Conservation (phyloP, 306 rosid genomes). For the Quercus alba region DNA sequence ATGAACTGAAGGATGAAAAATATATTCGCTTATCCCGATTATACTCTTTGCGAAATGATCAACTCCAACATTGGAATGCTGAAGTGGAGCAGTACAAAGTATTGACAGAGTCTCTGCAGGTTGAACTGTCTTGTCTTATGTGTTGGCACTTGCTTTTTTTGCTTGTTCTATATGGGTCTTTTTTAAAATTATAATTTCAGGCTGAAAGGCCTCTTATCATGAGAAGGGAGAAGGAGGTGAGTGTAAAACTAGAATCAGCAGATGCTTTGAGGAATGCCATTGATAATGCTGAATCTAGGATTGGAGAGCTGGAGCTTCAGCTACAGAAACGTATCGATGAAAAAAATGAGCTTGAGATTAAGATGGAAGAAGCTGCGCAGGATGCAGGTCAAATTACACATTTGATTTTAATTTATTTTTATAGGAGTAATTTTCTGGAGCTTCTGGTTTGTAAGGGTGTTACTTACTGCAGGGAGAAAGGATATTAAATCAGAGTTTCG, state of each 20-base stretch:
- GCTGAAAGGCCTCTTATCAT: conserved; percentile 62
- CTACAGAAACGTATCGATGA: conserved; percentile 65
- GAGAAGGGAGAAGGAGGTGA: conserved; percentile 82
- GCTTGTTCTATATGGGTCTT: conserved; percentile 1
- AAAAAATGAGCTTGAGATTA: conserved; percentile 73
- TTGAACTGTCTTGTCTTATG: conserved; percentile 29
- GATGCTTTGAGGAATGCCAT: conserved; percentile 55
- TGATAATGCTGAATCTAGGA: conserved; percentile 54
- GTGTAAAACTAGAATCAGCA: conserved; percentile 58
- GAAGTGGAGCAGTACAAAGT: conserved; percentile 66
- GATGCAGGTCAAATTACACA: conserved; percentile 56
- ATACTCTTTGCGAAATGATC: conserved; percentile 74
- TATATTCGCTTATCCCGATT: conserved; percentile 65
- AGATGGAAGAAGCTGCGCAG: conserved; percentile 83
- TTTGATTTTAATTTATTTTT: conserved; percentile 26
- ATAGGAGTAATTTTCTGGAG: conserved; percentile 16
- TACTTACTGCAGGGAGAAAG: conserved; percentile 72
- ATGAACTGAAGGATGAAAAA: conserved; percentile 79
- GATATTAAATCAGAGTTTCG: conserved; percentile 85
- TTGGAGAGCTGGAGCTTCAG: conserved; percentile 77
- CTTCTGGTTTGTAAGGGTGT: conserved; percentile 32
- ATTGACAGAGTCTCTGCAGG: conserved; percentile 76
- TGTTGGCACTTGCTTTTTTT: conserved; percentile 19
- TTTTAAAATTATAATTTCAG: conserved; percentile 42
- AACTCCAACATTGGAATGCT: conserved; percentile 85